Evolutionary conservation across 768 basidiomycete genomes (phyloP).

Genomic region (Tulasnella sp.): DNA sequence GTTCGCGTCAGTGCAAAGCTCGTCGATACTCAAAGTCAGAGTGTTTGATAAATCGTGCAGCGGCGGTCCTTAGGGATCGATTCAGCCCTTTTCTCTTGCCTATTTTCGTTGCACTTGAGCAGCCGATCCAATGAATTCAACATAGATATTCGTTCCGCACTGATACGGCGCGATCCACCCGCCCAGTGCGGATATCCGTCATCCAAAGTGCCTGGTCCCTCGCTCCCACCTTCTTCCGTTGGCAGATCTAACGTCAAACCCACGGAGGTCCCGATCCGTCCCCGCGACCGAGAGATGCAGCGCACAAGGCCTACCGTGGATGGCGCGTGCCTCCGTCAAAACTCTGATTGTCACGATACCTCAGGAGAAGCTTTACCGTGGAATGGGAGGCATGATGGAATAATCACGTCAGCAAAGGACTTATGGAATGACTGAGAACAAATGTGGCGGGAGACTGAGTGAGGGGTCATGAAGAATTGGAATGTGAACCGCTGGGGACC

Average conservation of each 20-base stretch:
- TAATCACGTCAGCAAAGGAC: background rate
- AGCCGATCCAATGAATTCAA: background rate
- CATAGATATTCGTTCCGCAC: background rate
- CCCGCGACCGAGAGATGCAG: background rate
- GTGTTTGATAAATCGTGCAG: no score
- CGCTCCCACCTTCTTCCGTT: background rate
- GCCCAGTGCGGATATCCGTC: background rate
- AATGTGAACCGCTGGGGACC: background rate
- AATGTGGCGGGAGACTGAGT: background rate
- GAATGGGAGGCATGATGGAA: background rate
- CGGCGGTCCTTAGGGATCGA: no score
- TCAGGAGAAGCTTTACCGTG: background rate
- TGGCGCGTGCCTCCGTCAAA: background rate
- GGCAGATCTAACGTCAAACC: background rate
- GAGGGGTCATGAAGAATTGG: background rate
- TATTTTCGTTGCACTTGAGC: background rate
- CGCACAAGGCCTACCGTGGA: background rate
- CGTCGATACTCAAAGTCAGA: background rate
- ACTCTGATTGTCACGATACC: background rate
- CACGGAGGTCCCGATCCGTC: background rate
- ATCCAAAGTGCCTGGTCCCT: background rate
- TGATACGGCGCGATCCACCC: background rate
- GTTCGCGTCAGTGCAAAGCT: background rate
- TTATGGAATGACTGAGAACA: background rate
- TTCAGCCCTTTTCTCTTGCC: background rate